Conservation (phyloP, 2,329 filamentous ascomycete genomes). For the Hypoxylon rubiginosum region DNA sequence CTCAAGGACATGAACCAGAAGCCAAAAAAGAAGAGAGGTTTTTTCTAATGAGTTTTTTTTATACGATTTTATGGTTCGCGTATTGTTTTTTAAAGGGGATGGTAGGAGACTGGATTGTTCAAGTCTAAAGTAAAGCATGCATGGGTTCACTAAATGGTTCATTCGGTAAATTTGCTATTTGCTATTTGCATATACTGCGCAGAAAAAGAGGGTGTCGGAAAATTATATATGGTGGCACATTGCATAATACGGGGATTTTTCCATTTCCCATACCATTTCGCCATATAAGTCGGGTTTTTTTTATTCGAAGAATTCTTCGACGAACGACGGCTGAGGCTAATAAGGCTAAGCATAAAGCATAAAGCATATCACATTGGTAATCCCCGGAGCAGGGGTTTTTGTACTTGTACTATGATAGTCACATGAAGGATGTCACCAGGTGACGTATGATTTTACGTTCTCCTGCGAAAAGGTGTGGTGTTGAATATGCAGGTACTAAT, state of each 20-base stretch:
- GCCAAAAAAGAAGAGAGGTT: conserved; percentile 53
- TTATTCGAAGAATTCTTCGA: conserved; percentile 19
- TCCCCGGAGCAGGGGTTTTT: conserved; percentile 8
- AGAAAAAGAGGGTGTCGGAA: conserved; percentile 17
- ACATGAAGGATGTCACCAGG: conserved; percentile 26
- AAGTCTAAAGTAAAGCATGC: conserved; percentile 17
- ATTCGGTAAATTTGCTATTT: conserved; percentile 5
- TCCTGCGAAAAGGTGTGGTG: conserved; percentile 2
- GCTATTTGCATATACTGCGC: conserved; percentile 19
- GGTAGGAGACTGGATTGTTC: neutral
- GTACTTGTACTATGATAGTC: conserved; percentile 13
- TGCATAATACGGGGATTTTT: conserved; percentile 30
- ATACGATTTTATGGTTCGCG: conserved; percentile 18
- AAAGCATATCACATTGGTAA: conserved; percentile 22
- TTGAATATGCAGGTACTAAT: conserved; percentile 6
- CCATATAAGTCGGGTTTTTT: conserved; percentile 4
- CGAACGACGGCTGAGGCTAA: neutral
- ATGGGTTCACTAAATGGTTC: conserved; percentile 17
- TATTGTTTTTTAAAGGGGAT: conserved; percentile 3
- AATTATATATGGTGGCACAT: conserved; percentile 29
- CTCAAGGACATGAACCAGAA: conserved; percentile 52
- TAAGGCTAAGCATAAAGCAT: conserved; percentile 11
- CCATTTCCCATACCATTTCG: neutral
- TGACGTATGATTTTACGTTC: conserved; percentile 28
- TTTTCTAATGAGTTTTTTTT: conserved; percentile 45